Evolutionary conservation across 352 stramenopile species (phyloP).

Genomic region (Phytophthora gonapodyides): DNA sequence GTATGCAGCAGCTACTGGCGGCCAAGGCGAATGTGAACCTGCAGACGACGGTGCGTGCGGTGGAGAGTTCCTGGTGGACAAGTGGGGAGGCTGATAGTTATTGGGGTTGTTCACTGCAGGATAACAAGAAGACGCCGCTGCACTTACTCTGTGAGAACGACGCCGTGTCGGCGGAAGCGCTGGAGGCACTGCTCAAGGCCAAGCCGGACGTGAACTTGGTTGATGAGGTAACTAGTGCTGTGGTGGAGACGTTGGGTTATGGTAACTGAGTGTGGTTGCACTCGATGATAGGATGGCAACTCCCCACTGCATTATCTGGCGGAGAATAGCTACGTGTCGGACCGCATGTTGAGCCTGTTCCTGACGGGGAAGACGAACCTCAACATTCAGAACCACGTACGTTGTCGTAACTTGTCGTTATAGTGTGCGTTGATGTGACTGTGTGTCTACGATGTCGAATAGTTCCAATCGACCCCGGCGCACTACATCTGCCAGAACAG

Average conservation of each 20-base stretch:
- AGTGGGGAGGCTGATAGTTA: conserved; percentile 2
- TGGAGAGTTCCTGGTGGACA: too few species aligned
- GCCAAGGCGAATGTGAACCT: conserved; percentile 47
- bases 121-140: conserved; percentile 61
- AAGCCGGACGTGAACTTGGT: conserved; percentile 44
- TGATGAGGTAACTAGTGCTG: conserved; percentile 41
- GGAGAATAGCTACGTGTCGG: conserved; percentile 51
- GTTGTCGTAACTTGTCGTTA: neutral
- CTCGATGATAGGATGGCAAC: conserved; percentile 58
- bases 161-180: conserved; percentile 31
- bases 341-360: conserved; percentile 44
- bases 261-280: neutral
- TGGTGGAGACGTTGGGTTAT: neutral
- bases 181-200: conserved; percentile 53
- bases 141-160: conserved; percentile 84
- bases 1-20: conserved; percentile 44
- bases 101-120: conserved; percentile 26
- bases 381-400: conserved; percentile 75
- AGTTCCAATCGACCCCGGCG: conserved; percentile 78
- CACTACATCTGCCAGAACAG: conserved; percentile 80
- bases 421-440: neutral
- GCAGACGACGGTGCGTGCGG: conserved; percentile 39
- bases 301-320: conserved; percentile 64
- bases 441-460: conserved; percentile 4
- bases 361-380: conserved; percentile 49